Evolutionary conservation across 75 land plant species (phyloP), one percentile per base, ranked within the genome.

Genomic region (Isoetes taiwanensis): DNA sequence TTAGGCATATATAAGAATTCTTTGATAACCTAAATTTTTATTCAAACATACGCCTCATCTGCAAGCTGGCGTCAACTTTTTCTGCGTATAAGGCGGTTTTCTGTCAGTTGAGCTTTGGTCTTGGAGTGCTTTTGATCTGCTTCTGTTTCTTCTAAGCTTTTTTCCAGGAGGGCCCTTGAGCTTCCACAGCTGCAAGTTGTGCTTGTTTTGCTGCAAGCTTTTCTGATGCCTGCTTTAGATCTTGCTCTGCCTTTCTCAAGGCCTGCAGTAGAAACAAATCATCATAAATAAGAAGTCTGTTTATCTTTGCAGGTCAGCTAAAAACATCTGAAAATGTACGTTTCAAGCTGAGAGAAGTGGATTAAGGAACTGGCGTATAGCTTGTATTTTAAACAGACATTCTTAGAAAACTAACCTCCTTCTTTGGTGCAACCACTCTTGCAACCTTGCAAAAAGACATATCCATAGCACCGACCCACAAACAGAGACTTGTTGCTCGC

Each of bases 391-490:
- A n/a, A n/a, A n/a, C n/a, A n/a, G n/a, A n/a, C n/a, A n/a, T n/a
- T n/a, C n/a, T 14, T 24, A 8, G 0, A 37, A 1, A 1, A 1
- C 50, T 43, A 52, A 68, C 70, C 52, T 56, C 72, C 63, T 69
- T 69, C 34, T 69, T 69, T 0, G 72, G 72, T n/a, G 67, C 72
- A 0, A 69, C 72, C 56, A 69, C 67, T 69, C 56, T 69, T 11
- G 72, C 67, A 23, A 69, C 68, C 35, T 63, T 42, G n/a, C 59
- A 65, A 56, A 59, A 65, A 56, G 62, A 69, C 14, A 63, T 61
- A 43, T 69, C 67, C 72, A 69, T 69, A 1, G 72, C 72, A 2
- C 72, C 41, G 0, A 63, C 72, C 72, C 72, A 69, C 72, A 69
- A 62, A 33, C 72, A 69, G 17, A 69, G 66, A 34, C 72, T 69